These are phyloP conservation scores for Pichia nakasei DNA, from an alignment of 805 yeast species.

Conservation along the genomic window DNA sequence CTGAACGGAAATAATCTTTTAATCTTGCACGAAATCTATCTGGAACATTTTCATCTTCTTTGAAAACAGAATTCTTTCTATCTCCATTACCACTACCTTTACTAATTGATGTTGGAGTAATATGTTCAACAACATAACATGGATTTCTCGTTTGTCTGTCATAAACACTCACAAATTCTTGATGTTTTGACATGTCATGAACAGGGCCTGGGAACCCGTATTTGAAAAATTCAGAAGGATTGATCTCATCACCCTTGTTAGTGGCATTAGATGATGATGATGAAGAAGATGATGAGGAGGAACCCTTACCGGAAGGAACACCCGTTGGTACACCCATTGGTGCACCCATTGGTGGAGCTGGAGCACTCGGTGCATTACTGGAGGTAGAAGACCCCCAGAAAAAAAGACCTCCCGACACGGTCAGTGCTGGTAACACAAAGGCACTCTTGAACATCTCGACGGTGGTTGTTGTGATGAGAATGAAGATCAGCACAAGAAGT, in stretches of 20 bases:
- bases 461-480: not conserved
- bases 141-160: slow-evolving; percentile 84
- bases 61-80: slow-evolving; percentile 72
- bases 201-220: slow-evolving; percentile 96
- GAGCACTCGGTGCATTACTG: slow-evolving; percentile 1
- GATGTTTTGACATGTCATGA: slow-evolving; percentile 66
- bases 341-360: slow-evolving; percentile 10
- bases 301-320: slow-evolving; percentile 3
- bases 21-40: slow-evolving; percentile 63
- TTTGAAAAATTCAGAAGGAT: slow-evolving; percentile 76
- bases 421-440: slow-evolving; percentile 12
- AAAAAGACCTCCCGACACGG: slow-evolving; percentile 19
- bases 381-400: slow-evolving; percentile 20
- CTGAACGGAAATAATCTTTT: slow-evolving; percentile 86
- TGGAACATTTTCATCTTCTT: slow-evolving; percentile 82
- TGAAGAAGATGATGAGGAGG: too few species aligned
- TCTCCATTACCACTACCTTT: slow-evolving; percentile 47
- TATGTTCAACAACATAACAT: slow-evolving; percentile 76
- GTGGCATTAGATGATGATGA: not conserved
- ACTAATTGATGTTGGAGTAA: slow-evolving; percentile 62
- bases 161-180: slow-evolving; percentile 78
- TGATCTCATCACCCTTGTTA: slow-evolving; percentile 31
- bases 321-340: not conserved
- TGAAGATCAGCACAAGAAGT: not conserved
- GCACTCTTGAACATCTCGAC: slow-evolving; percentile 11